Conservation (phyloP, 169 alveolate genomes). For the Cystoisospora suis region DNA sequence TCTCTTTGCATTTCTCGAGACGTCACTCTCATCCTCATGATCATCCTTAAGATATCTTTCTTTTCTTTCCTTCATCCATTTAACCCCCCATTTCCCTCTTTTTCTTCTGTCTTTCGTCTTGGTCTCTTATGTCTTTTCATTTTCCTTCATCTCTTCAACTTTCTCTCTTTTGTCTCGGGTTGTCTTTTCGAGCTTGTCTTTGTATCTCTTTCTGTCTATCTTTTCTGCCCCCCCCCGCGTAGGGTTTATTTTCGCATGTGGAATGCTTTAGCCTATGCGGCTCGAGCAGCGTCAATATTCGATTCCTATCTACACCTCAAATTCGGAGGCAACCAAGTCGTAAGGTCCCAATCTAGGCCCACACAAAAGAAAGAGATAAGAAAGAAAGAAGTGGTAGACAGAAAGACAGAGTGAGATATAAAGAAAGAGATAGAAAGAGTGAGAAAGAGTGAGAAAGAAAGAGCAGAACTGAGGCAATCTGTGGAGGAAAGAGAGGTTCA, state of each 20-base stretch:
- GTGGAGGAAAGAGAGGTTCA: no score
- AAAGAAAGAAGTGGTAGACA: not conserved
- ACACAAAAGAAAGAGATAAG: no score
- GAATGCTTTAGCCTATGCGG: constrained; percentile 34
- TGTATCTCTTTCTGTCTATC: not conserved
- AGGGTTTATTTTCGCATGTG: constrained; percentile 54
- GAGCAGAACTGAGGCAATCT: no score
- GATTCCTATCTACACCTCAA: constrained; percentile 38
- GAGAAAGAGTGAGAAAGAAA: no score
- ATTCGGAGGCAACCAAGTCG: constrained; percentile 51
- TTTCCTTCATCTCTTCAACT: not conserved
- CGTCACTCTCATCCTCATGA: no score
- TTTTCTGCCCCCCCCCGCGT: not conserved
- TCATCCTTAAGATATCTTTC: no score
- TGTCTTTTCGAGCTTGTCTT: not conserved
- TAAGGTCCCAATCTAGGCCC: not conserved
- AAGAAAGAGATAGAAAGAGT: no score
- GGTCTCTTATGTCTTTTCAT: not conserved
- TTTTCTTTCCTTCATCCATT: no score
- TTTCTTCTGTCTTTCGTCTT: no score
- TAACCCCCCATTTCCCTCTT: no score
- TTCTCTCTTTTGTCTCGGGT: not conserved
- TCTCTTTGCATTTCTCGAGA: no score
- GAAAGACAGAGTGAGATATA: no score
- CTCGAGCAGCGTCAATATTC: constrained; percentile 58